Evolutionary conservation across 257 asterid genomes (phyloP), one percentile per base, ranked within the genome.

Genomic region (Linaria vulgaris): DNA sequence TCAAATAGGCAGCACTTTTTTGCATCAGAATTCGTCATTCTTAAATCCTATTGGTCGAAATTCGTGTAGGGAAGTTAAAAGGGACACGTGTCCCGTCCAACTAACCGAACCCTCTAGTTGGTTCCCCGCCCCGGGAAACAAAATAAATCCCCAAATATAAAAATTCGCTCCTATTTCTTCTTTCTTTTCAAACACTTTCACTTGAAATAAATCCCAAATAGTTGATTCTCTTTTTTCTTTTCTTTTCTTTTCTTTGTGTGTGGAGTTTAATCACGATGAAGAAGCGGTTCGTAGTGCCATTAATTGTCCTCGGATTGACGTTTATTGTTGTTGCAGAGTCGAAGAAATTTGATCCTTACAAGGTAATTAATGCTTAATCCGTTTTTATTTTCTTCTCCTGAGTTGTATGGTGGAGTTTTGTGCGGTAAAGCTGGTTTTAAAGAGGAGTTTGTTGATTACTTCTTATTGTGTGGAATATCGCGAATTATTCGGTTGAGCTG

Each of bases 281-380:
- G 69, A 64, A 27, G 11, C 75, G 82, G 24, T 39, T 72, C 9
- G 47, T 64, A 3, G 37, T 74, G 8, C 11, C 65, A 56, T 31
- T 77, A 21, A 31, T 78, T 62, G 50, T 73, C n/a, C 69, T 61
- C 9, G 77, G 83, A 48, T 65, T 77, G 15, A 14, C 74, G 58
- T 62, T 78, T 47, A 12, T 84, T 1, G 49, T 72, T 34, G 24
- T 60, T 21, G 80, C 63, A 4, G 85, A 85, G 69, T 85, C 89
- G 37, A 88, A 84, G 68, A 74, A 76, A 22, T 31, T 57, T 69
- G 96, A 88, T 71, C 96, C 82, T 12, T 88, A 91, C 72, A 88
- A 85, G 94, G 97, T 83, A 77, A n/a, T 37, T 15, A 46, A 13
- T 27, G 8, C 61, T 16, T 49, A 2, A 0, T 51, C 20, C 12